Evolutionary conservation across 23 red algal genomes (phyloP), one percentile per base, ranked within the genome.

Genomic region (Gracilaria domingensis): DNA sequence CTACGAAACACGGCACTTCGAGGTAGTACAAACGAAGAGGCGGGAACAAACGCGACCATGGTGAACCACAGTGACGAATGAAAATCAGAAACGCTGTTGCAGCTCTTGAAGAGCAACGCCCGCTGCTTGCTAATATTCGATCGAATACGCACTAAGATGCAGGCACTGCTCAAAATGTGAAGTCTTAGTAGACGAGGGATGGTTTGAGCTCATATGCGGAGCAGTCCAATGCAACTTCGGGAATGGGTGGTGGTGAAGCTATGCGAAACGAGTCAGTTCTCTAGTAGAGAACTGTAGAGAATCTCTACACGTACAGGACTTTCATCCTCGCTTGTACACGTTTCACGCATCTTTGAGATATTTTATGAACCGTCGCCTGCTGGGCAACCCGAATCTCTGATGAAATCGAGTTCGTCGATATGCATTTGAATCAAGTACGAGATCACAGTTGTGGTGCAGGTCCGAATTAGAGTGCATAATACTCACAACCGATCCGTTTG

Each of bases 11-110:
- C 1, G 38, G 24, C 12, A 4, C 1, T 30, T 5, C 45, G 72
- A 25, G 42, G 21, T 13, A 14, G 38, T 13, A 77, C 14, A 14
- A 6, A 24, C 67, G 67, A 20, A 3, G 72, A 28, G 42, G 42
- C 72, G 50, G 72, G 42, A 1, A 77, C 72, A 17, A 77, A 77
- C 4, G 72, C 72, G 4, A 23, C 72, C 72, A 77, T 77, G 38
- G 23, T 25, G 42, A 37, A 14, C 6, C 1, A 20, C 51, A 18
- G 11, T 55, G 9, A 8, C 18, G 17, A 20, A 55, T 1, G 51
- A 8, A 14, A 55, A 20, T 16, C 51, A 1, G 51, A 17, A 16
- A 17, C 1, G 17, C 51, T 7, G 9, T 55, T 55, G 18, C 51
- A 8, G 14, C 17, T 2, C 51, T 55, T 7, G 17, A 18, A 55